Evolutionary conservation across 305 asterid genomes (phyloP), one percentile per base, ranked within the genome.

Genomic region (Solanum hybrid): DNA sequence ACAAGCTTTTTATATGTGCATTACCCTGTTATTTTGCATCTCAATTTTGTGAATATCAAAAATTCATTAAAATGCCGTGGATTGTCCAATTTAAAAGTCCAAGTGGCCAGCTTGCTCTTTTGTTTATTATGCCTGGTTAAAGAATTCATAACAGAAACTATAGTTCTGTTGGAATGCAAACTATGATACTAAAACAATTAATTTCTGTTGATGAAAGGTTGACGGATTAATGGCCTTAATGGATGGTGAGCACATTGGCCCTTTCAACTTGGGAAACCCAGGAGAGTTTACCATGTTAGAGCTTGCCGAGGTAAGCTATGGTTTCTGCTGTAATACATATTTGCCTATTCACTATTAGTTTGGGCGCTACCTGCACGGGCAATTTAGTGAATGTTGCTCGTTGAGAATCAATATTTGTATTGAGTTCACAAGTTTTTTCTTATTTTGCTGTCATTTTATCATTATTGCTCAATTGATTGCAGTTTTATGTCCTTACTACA

Each of bases 231-330:
- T 95, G 92, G 98, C 98, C 67, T 92, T 97, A 94, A 97, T 97
- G 99, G 99, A 97, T 92, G 94, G 96, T 4, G 98, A 97, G 91
- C 98, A 96, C 36, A 94, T 96, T 2, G 99, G 99, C 67, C 99
- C 99, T 11, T 97, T 97, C 95, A 97, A 97, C 94, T 91, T 97
- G 95, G 99, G 99, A 33, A 97, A 97, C 91, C 98, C 98, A 2
- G 99, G 99, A 89, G 99, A 97, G 93, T 97, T 97, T 92, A 96
- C 98, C 39, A 96, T 96, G 98, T 89, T 97, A 89, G 97, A 95
- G 94, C 98, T 95, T 83, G 99, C 97, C 37, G 95, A 97, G 99
- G 99, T 97, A 31, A 57, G 46, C 76, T 24, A 51, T 85, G 75
- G 35, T 84, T 10, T 84, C 75, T 84, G 74, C 75, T 85, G 11